These are phyloP conservation scores for Pseudonitzschia pungens DNA, from an alignment of 108 stramenopile genomes.

Conservation along the genomic window DNA sequence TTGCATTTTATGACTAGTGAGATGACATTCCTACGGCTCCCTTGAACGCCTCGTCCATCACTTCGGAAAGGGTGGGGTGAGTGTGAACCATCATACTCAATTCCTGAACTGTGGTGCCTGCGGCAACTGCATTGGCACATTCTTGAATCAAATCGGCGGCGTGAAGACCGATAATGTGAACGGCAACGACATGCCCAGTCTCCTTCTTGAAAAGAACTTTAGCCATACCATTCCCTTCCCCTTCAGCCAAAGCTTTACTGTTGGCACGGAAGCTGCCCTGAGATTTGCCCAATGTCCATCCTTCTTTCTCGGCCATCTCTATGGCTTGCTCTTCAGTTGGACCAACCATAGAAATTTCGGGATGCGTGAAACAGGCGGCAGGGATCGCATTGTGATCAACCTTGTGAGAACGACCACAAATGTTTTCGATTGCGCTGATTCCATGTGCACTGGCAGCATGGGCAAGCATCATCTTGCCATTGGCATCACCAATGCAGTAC, in stretches of 20 bases:
- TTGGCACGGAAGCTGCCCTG: conserved; percentile 95
- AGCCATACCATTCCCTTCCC: conserved; percentile 97
- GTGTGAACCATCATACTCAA: conserved; percentile 99
- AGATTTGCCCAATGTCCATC: conserved; percentile 94
- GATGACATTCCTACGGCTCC: conserved; percentile 96
- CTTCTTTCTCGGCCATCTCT: conserved; percentile 90
- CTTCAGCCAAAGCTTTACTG: conserved; percentile 98
- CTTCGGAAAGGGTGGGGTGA: conserved; percentile 97
- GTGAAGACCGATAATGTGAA: conserved; percentile 98
- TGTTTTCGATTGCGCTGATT: conserved; percentile 96
- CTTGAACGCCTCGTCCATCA: conserved; percentile 99
- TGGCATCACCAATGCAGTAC: conserved; percentile 99
- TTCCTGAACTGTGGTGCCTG: conserved; percentile 96
- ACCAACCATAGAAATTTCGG: conserved; percentile 98
- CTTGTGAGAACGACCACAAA: conserved; percentile 82
- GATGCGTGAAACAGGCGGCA: conserved; percentile 98
- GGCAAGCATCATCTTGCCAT: conserved; percentile 99
- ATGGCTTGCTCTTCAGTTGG: conserved; percentile 95
- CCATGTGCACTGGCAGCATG: conserved; percentile 98
- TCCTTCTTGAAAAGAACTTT: conserved; percentile 99
- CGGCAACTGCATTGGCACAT: conserved; percentile 97
- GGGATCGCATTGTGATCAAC: conserved; percentile 95
- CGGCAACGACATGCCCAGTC: conserved; percentile 93
- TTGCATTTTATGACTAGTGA: conserved; percentile 54
- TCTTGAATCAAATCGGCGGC: conserved; percentile 99